Conservation (phyloP, 495 filamentous ascomycete genomes). For the Alectoria sarmentosa region DNA sequence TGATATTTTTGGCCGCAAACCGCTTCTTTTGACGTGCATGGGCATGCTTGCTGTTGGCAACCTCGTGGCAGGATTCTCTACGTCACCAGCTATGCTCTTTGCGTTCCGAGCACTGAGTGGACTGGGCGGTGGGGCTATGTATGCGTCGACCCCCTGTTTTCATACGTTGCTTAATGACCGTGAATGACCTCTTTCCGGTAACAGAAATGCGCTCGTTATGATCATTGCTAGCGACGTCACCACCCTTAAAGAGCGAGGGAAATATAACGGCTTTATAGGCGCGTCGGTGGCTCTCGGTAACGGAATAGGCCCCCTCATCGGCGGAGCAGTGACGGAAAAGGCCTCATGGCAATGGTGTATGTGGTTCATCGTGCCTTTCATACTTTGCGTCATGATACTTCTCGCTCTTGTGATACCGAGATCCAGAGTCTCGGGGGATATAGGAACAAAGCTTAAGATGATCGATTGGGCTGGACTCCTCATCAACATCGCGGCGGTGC, state of each 20-base stretch:
- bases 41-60: conserved; percentile 27
- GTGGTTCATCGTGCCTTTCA: conserved; percentile 33
- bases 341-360: conserved; percentile 53
- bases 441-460: conserved; percentile 3
- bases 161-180: neutral
- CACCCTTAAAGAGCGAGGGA: conserved; percentile 47
- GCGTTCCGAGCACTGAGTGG: conserved; percentile 22
- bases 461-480: conserved; percentile 10
- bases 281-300: conserved; percentile 48
- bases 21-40: conserved; percentile 25
- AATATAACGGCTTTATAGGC: conserved; percentile 53
- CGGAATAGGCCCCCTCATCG: conserved; percentile 49
- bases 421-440: conserved; percentile 3
- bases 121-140: conserved; percentile 23
- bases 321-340: conserved; percentile 41
- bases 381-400: neutral
- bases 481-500: neutral
- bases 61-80: conserved; percentile 27
- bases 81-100: conserved; percentile 25
- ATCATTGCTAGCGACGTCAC: conserved; percentile 50
- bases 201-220: conserved; percentile 28
- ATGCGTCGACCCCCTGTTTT: neutral
- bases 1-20: conserved; percentile 35
- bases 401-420: conserved; percentile 8
- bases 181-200: neutral